Base-by-base conservation (phyloP, 2,329 filamentous ascomycete genomes). In the Eurotiales sp. region DNA sequence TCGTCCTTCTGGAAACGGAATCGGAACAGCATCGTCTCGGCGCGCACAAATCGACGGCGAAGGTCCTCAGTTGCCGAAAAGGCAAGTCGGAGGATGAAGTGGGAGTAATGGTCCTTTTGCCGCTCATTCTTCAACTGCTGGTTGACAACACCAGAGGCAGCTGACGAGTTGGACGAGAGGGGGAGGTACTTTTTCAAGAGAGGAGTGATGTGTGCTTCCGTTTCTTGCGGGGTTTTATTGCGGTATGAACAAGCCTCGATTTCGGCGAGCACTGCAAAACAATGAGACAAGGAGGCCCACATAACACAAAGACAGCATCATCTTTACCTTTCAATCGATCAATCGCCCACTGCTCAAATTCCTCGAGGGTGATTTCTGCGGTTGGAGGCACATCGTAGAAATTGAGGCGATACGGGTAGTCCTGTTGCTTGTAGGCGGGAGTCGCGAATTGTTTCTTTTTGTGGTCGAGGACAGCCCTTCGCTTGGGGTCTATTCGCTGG, bases 331-430 rank as follows among this genome's bases (percentile, higher is more conserved):
- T 86, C 58, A 99, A 71, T 52, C 93, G 80, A 63, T 95, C 88
- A 64, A 99, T 97, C 10, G 91, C 93, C 93, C 93, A 99, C 80
- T 96, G 90, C 68, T 99, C 93, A 64, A 99, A 99, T 67, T 99
- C 86, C 66, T 99, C 93, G 37, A 99, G 83, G 0, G 90, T 95
- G 61, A 99, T 93, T 65, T 99, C 93, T 43, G 88, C 87, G 0
- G 90, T 96, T 0, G 93, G 93, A 41, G 93, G 88, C 22, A 86
- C 79, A 39, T 83, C 76, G 74, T 99, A 99, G 72, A 96, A 92
- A 76, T 95, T 99, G 64, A 99, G 81, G 51, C 91, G 86, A 69
- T 92, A 80, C 12, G 86, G 83, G 67, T 97, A 99, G 39, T 86
- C 79, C 51, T 86, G 80, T 58, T 90, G 84, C 69, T 88, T 85